Percentiles rank a stretch among this genome's conserved stretches.
These are phyloP conservation scores for Pleurotus citrinopileatus DNA, from an alignment of 768 basidiomycete genomes.

Conservation along the genomic window DNA sequence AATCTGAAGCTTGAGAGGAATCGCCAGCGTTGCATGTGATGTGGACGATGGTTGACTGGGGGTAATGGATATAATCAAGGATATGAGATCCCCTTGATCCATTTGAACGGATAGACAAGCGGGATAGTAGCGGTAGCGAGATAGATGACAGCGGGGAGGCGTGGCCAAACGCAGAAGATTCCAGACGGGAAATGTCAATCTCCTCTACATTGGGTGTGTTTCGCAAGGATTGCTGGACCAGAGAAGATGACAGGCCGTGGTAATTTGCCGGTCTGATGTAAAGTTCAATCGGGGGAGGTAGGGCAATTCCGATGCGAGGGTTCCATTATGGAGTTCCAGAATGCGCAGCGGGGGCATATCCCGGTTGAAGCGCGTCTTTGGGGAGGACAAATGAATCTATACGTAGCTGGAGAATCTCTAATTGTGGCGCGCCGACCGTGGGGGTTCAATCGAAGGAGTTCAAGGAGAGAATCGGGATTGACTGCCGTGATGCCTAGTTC, in stretches of 20 bases:
- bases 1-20: no score
- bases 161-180: not conserved
- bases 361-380: not conserved
- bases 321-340: not conserved
- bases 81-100: no score
- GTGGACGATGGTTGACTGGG: no score
- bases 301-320: not conserved
- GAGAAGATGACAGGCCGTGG: not conserved
- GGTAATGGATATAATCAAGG: no score
- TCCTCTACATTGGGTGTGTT: not conserved
- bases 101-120: no score
- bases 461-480: not conserved
- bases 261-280: not conserved
- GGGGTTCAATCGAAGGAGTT: not conserved
- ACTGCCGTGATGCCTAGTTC: not conserved
- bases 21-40: no score
- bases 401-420: not conserved
- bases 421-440: not conserved
- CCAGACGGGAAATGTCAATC: not conserved
- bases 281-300: not conserved
- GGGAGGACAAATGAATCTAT: not conserved
- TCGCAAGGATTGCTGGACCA: not conserved
- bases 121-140: no score
- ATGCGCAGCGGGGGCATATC: constrained; percentile 1
- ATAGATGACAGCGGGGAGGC: not conserved